A percentile compares a stretch with the other conserved stretches of the same genome.
These are phyloP conservation scores for Podaxis sp. DNA, from an alignment of 768 basidiomycete genomes.

Conservation along the genomic window DNA sequence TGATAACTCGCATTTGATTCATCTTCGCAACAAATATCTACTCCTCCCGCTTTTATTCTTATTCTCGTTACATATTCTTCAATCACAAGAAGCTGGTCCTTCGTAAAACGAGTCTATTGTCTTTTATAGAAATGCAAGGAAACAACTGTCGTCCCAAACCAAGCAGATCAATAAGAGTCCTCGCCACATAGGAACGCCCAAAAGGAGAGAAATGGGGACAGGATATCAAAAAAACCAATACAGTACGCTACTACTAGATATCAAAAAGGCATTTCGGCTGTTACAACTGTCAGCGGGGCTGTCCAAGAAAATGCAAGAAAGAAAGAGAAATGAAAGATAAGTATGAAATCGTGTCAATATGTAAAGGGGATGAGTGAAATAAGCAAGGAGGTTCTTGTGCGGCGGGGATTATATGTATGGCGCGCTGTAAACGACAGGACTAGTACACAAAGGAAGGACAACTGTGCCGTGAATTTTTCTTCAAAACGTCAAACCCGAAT, in stretches of 20 bases:
- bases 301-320: not conserved
- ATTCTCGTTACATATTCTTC: too few relatives aligned
- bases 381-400: not conserved
- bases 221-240: not conserved
- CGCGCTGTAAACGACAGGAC: not conserved
- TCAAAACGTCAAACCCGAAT: not conserved
- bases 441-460: conserved; percentile 8
- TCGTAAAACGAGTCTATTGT: not conserved
- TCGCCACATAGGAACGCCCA: not conserved
- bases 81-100: not conserved
- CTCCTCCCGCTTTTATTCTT: too few relatives aligned
- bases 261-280: not conserved
- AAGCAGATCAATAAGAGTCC: not conserved
- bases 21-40: too few relatives aligned
- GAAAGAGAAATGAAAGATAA: not conserved
- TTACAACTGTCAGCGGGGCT: not conserved
- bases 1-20: too few relatives aligned
- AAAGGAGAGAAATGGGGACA: not conserved
- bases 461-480: not conserved
- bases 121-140: not conserved
- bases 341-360: not conserved
- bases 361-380: not conserved
- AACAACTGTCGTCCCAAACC: not conserved
- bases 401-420: not conserved
- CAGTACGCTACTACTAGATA: not conserved